Evolutionary conservation across 352 stramenopile species (phyloP), one percentile per base, ranked within the genome.

Genomic region (Peronospora destructor): DNA sequence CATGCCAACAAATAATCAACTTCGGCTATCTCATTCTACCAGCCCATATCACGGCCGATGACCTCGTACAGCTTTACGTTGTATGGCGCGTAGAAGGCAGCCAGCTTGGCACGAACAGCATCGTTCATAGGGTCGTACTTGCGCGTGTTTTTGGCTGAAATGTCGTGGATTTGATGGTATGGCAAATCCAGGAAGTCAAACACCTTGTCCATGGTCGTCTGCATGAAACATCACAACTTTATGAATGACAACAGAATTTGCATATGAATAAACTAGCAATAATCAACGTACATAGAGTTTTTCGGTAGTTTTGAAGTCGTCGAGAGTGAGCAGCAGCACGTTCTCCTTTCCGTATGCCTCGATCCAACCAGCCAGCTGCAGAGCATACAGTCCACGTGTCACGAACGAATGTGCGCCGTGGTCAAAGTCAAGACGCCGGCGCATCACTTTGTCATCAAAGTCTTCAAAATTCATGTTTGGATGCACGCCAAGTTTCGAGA

Each of bases 361-460:
- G 1, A 98, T 72, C 96, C 96, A 99, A 6, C 81, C 81, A 21
- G 73, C 49, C 16, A 98, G 69, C 68, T 98, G 94, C 23, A 98
- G 64, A 35, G 84, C 94, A 63, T 99, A 99, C 35, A 98, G 64
- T 0, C 96, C 95, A 36, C 83, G 79, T 10, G 67, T 57, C n/a
- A 93, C 53, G 45, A 85, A 89, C 36, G 84, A 92, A 57, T 94
- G 84, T 6, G 75, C 84, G 10, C 84, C 84, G 42, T 95, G 81
- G 34, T 75, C 65, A 10, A 78, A 73, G 0, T 14, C 42, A 10
- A 83, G 41, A 3, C 63, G 61, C 25, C 68, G 51, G 33, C 66
- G 61, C 56, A 91, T 56, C 29, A 87, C 66, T 29, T 73, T 74
- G 2, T 62, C 60, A 44, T 91, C 75, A 19, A 94, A 89, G 28